These are phyloP conservation scores for Bathelium albidoporum DNA, from an alignment of 495 filamentous ascomycete genomes.

Conservation along the genomic window DNA sequence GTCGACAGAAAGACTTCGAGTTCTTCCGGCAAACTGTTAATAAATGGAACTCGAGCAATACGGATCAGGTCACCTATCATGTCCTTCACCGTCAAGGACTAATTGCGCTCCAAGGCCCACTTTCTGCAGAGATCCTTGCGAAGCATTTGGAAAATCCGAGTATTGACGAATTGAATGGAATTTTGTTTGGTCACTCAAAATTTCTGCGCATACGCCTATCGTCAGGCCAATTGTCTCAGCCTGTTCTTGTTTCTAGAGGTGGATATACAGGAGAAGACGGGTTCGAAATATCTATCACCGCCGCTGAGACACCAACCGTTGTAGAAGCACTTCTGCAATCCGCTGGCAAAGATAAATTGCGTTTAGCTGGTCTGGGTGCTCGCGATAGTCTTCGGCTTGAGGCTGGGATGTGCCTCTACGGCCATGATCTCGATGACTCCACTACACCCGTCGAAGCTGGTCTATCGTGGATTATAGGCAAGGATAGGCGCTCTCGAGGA, in stretches of 20 bases:
- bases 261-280: constrained; percentile 98
- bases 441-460: constrained; percentile 81
- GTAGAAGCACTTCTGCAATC: constrained; percentile 54
- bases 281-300: constrained; percentile 84
- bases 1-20: constrained; percentile 70
- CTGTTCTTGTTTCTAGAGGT: constrained; percentile 68
- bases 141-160: constrained; percentile 31
- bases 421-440: constrained; percentile 84
- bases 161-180: constrained; percentile 47
- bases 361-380: constrained; percentile 78
- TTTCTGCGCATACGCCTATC: constrained; percentile 44
- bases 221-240: constrained; percentile 36
- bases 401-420: constrained; percentile 96
- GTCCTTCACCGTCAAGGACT: constrained; percentile 57
- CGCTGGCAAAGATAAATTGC: constrained; percentile 51
- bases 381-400: constrained; percentile 88
- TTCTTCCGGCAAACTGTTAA: constrained; percentile 60
- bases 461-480: constrained; percentile 76
- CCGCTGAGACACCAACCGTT: constrained; percentile 43
- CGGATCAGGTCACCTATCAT: constrained; percentile 53
- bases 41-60: constrained; percentile 36
- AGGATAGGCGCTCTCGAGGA: constrained; percentile 52
- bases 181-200: constrained; percentile 74
- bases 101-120: constrained; percentile 81
- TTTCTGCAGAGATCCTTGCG: constrained; percentile 52